Base-by-base conservation (phyloP, 768 basidiomycete species). In the Boletellus sp. region DNA sequence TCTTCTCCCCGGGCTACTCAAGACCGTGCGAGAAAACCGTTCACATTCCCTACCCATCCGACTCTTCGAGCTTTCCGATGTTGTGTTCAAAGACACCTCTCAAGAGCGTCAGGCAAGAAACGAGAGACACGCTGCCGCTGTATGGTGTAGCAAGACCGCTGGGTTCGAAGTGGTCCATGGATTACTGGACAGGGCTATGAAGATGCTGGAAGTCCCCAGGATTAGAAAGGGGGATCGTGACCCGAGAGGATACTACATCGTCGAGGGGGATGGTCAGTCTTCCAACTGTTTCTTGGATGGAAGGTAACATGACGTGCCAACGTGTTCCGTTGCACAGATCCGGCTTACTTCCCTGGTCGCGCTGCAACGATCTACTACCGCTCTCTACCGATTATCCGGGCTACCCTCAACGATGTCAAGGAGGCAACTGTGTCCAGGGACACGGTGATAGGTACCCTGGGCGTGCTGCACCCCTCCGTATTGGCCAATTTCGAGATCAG, bases 101-200 rank as follows among this genome's bases (percentile, higher is more conserved):
- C 73, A 80, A 53, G 93, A 96, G 69, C 80, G 90, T 37, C 87
- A 93, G 67, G 81, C 92, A 46, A 79, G 88, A 50, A 99, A 99
- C 67, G 84, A 87, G 42, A 77, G 94, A 52, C 85, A 90, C 50
- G 87, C 93, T 1, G 93, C 84, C 0, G 95, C 89, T 0, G 80
- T 98, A 35, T 97, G 91, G 87, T 95, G 94, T 70, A 95, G 95
- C 70, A 91, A 91, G 73, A 90, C 87, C 13, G 96, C 94, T 33
- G 94, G 94, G 4, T 99, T 99, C 64, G 94, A 99, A 74, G 80
- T 95, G 53, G 85, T 94, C 11, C 96, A 98, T 67, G 96, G 96
- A 31, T 74, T 98, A 70, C 72, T 99, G 56, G 94, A 98, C 70
- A 78, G 94, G 43, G 80, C 90, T 33, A 98, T 99, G 96, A 88